Conservation (phyloP, 2,329 filamentous ascomycete genomes). For the Sordariomycetes sp. region DNA sequence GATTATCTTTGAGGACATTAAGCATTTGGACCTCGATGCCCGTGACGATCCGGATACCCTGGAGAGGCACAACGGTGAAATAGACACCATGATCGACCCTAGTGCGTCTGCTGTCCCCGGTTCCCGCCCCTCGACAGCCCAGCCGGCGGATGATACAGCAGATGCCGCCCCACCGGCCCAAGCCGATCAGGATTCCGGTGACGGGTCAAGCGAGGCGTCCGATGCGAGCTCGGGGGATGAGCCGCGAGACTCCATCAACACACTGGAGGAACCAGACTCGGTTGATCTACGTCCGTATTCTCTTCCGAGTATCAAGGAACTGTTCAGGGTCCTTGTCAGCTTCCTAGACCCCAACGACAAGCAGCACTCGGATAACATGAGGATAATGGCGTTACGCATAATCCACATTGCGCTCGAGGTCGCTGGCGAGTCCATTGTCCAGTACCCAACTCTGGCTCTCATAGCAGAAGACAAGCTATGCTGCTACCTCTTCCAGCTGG, state of each 20-base stretch:
- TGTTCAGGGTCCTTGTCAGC: slow-evolving; percentile 89
- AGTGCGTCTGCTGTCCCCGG: not conserved
- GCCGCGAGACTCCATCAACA: not conserved
- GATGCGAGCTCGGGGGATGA: not conserved
- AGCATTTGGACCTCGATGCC: slow-evolving; percentile 70
- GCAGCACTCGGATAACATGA: slow-evolving; percentile 87
- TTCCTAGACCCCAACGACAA: slow-evolving; percentile 87
- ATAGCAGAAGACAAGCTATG: slow-evolving; percentile 91
- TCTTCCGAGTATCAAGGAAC: slow-evolving; percentile 83
- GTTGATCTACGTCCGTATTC: slow-evolving; percentile 77
- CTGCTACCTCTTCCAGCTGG: slow-evolving; percentile 89
- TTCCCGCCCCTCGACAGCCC: not conserved
- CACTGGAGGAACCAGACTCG: slow-evolving; percentile 27
- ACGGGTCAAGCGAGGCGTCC: not conserved
- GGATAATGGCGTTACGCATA: slow-evolving; percentile 93
- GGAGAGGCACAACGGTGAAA: slow-evolving; percentile 57
- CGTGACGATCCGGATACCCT: slow-evolving; percentile 55
- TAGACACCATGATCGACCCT: slow-evolving; percentile 56
- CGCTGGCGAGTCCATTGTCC: slow-evolving; percentile 86
- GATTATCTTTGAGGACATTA: slow-evolving; percentile 90
- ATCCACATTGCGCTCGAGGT: slow-evolving; percentile 97
- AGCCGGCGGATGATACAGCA: slow-evolving; percentile 1
- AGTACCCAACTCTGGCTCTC: slow-evolving; percentile 76
- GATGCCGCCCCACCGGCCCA: slow-evolving; percentile 20
- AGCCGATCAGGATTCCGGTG: not conserved